Conservation (phyloP, 768 basidiomycete genomes). For the Panellus pusillus region DNA sequence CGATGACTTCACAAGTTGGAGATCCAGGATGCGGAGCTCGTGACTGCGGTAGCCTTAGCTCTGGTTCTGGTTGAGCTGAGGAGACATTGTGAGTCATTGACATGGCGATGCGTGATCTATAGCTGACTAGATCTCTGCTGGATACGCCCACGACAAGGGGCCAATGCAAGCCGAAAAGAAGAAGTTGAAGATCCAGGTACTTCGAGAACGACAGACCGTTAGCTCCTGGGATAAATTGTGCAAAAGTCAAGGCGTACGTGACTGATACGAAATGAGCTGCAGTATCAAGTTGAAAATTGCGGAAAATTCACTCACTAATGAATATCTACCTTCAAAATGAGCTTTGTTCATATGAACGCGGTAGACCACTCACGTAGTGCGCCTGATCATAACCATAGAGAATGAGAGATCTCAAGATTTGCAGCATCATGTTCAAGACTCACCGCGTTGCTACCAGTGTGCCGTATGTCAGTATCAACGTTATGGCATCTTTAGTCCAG, state of each 20-base stretch:
- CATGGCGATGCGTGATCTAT: not conserved
- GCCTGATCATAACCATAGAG: constrained; percentile 25
- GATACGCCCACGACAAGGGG: constrained; percentile 47
- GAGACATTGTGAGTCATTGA: not conserved
- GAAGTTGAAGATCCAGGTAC: constrained; percentile 49
- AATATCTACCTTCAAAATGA: constrained; percentile 32
- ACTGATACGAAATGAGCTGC: constrained; percentile 14
- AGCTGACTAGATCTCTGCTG: constrained; percentile 39
- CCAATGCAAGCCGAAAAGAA: constrained; percentile 48
- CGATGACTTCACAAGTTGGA: constrained; percentile 38
- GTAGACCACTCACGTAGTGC: constrained; percentile 34
- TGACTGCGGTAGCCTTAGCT: constrained; percentile 46
- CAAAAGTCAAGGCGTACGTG: constrained; percentile 21
- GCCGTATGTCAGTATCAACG: not conserved
- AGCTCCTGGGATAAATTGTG: not conserved
- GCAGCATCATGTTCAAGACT: constrained; percentile 9
- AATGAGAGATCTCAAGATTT: not conserved
- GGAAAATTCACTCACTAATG: constrained; percentile 32
- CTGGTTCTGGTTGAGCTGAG: constrained; percentile 40
- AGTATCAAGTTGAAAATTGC: not conserved
- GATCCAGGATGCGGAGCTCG: constrained; percentile 45
- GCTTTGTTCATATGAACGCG: not conserved
- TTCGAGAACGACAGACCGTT: constrained; percentile 10
- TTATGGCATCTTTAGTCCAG: not conserved
- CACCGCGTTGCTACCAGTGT: constrained; percentile 34